Percentiles rank a stretch among this genome's conserved stretches.
Conservation (phyloP, 371 early-diverging fungal species). For the Blakeslea trispora region DNA sequence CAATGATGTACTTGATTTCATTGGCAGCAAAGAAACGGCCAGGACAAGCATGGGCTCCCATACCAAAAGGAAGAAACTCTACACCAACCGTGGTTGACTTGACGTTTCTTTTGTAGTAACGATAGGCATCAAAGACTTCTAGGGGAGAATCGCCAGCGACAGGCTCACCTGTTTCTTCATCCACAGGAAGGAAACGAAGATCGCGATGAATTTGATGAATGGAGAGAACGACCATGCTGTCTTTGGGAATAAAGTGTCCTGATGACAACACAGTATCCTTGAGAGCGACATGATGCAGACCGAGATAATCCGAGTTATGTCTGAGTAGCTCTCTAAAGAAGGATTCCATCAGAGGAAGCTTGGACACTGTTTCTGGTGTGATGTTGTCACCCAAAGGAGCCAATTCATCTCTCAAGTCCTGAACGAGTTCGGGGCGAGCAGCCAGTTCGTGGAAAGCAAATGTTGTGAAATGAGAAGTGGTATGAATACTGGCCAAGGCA, state of each 20-base stretch:
- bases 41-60: conserved; percentile 51
- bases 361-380: conserved; percentile 33
- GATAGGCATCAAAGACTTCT: conserved; percentile 31
- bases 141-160: conserved; percentile 8
- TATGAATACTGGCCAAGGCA: conserved; percentile 46
- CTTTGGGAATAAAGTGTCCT: conserved; percentile 48
- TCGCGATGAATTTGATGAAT: conserved; percentile 27
- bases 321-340: conserved; percentile 53
- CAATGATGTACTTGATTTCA: conserved; percentile 45
- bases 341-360: conserved; percentile 48
- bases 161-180: conserved; percentile 6
- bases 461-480: conserved; percentile 38
- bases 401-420: conserved; percentile 27
- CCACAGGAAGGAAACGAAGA: conserved; percentile 7
- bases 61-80: conserved; percentile 29
- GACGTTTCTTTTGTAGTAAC: conserved; percentile 24
- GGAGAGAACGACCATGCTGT: conserved; percentile 29
- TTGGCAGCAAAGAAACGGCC: conserved; percentile 54
- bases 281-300: conserved; percentile 38
- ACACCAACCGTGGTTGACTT: conserved; percentile 26
- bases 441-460: conserved; percentile 40
- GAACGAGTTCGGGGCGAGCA: conserved; percentile 30
- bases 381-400: conserved; percentile 9
- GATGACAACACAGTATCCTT: conserved; percentile 39
- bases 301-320: conserved; percentile 31